Evolutionary conservation across 164 flowering plant genomes (phyloP).

Genomic region (Sedum album): DNA sequence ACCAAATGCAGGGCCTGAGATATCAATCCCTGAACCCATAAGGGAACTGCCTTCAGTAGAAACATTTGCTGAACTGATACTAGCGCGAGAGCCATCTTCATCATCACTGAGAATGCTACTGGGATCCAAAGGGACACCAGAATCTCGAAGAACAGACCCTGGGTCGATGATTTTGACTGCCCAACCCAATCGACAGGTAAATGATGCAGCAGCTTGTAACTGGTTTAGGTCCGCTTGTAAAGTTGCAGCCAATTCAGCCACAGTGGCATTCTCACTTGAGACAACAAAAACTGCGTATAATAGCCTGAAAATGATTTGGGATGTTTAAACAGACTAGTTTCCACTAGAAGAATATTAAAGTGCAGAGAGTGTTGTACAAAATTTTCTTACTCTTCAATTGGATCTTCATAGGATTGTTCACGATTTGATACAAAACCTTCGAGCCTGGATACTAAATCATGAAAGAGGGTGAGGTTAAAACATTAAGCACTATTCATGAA

Average conservation of each 20-base stretch:
- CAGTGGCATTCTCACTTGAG: constrained; percentile 96
- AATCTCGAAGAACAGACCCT: constrained; percentile 73
- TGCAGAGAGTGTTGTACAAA: not conserved
- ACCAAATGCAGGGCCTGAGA: constrained; percentile 30
- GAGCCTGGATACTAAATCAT: constrained; percentile 84
- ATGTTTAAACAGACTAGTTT: constrained; percentile 13
- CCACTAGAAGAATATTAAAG: not conserved
- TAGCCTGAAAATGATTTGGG: constrained; percentile 46
- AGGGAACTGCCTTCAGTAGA: constrained; percentile 38
- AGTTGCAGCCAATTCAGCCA: constrained; percentile 90
- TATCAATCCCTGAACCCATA: constrained; percentile 45
- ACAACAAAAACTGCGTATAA: constrained; percentile 99
- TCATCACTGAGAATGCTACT: constrained; percentile 52
- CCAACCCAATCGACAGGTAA: constrained; percentile 97
- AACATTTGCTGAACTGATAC: constrained; percentile 44
- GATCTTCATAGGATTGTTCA: constrained; percentile 98
- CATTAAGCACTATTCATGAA: not conserved
- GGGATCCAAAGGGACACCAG: constrained; percentile 39
- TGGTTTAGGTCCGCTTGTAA: constrained; percentile 91
- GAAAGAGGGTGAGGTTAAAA: constrained; percentile 12
- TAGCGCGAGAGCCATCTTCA: constrained; percentile 57
- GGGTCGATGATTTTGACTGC: constrained; percentile 91
- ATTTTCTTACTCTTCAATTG: constrained; percentile 88
- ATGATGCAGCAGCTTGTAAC: constrained; percentile 98
- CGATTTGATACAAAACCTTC: constrained; percentile 98